Percentiles rank a stretch among this genome's conserved stretches.
phyloP scores from a whole-genome alignment of 345 rosid genomes.

The Eucalyptus albens region DNA sequence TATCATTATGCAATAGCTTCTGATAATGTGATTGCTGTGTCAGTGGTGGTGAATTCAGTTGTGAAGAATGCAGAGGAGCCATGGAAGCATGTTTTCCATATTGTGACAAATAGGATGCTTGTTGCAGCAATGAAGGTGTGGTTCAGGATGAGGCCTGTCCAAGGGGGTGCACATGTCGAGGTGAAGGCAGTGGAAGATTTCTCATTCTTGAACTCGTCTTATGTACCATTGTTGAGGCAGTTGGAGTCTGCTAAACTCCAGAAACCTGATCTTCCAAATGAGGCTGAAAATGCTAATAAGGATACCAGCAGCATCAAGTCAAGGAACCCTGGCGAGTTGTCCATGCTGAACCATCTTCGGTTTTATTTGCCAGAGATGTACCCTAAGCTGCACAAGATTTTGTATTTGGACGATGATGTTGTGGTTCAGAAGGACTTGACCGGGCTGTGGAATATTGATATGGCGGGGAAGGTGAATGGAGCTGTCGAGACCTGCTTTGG shows the following conservation, averaged over 20 bases:
- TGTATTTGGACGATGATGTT: constrained; percentile 84
- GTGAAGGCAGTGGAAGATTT: constrained; percentile 71
- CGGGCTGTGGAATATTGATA: constrained; percentile 69
- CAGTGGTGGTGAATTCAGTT: constrained; percentile 83
- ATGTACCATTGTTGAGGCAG: constrained; percentile 70
- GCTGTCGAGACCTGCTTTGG: constrained; percentile 95
- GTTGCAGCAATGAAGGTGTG: constrained; percentile 93
- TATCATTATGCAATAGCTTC: constrained; percentile 79
- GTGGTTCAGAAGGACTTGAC: constrained; percentile 95
- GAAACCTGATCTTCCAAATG: constrained; percentile 30
- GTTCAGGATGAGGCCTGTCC: constrained; percentile 87
- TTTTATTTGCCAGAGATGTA: constrained; percentile 91
- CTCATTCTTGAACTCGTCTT: constrained; percentile 48
- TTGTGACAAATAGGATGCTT: constrained; percentile 76
- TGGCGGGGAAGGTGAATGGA: constrained; percentile 89
- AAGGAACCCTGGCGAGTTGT: constrained; percentile 47
- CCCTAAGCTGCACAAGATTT: constrained; percentile 68
- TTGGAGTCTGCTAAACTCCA: constrained; percentile 49
- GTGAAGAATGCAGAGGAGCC: constrained; percentile 77
- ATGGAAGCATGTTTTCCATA: constrained; percentile 76
- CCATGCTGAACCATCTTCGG: constrained; percentile 70
- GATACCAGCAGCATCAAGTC: constrained; percentile 28
- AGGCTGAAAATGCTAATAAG: constrained; percentile 31
- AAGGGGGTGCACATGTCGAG: constrained; percentile 68
- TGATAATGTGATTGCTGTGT: constrained; percentile 82